Base-by-base conservation (phyloP, 345 rosid genomes). In the Eutrema yunnanense region DNA sequence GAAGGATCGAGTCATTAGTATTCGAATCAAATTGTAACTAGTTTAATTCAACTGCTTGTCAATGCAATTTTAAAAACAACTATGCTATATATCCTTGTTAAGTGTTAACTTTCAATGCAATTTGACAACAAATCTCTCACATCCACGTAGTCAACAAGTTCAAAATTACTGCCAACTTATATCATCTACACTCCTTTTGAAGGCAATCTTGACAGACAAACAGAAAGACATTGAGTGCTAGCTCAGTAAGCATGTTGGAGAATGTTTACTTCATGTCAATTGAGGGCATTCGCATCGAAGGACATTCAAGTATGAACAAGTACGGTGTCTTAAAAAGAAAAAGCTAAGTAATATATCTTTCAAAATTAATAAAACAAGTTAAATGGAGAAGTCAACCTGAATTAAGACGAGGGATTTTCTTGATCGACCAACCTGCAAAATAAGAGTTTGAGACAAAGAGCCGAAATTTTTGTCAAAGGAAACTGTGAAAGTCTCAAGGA, bases 351-450 rank as follows among this genome's bases (percentile, higher is more conserved):
- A 22, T 22, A 22, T 22, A 22, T 22, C 22, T 22, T 22, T 22
- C 16, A 30, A 33, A 37, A 44, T 50, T 26, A 53, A 53, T 33
- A 10, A 53, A 65, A 80, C 37, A 71, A 57, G 58, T 30, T 33
- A 19, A 52, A 65, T 22, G 62, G 56, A 57, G 69, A 50, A 71
- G 73, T 72, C 80, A 69, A 94, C 98, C 97, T 95, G 99, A 82
- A 95, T 92, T 80, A 95, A 81, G 70, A 92, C 86, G 57, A 95
- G 84, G 53, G 92, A 51, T 83, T 86, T 85, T 68, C 92, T 91
- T 29, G 88, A 89, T 56, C 89, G 85, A 79, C 99, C 96, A 79
- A 83, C 93, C 98, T 94, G 87, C 80, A 87, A 76, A 69, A 74
- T 46, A 62, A 40, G 41, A 42, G 22, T 57, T 30, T 34, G 40